Percentiles rank a stretch among this genome's conserved stretches.
These are phyloP conservation scores for Chalciporus chontae DNA, from an alignment of 768 basidiomycete genomes.

Conservation along the genomic window DNA sequence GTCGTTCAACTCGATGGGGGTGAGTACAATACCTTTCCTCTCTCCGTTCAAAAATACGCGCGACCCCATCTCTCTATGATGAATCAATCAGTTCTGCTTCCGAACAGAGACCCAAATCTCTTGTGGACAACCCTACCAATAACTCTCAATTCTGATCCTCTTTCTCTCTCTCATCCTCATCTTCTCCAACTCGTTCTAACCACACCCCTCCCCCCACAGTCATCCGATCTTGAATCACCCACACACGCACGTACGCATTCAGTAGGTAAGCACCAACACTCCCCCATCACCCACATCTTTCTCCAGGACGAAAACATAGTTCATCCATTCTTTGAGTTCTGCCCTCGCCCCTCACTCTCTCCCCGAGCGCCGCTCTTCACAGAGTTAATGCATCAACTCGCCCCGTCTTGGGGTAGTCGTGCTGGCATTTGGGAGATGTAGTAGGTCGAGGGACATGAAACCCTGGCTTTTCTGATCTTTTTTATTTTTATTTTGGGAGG, in stretches of 20 bases:
- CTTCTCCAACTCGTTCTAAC: slow-evolving; percentile 4
- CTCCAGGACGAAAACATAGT: slow-evolving; percentile 65
- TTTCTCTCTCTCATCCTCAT: neutral
- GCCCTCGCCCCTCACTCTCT: slow-evolving; percentile 33
- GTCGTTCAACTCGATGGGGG: neutral
- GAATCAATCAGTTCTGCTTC: slow-evolving; percentile 80
- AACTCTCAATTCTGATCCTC: slow-evolving; percentile 48
- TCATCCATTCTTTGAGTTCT: slow-evolving; percentile 80
- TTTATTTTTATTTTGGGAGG: neutral
- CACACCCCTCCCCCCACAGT: neutral
- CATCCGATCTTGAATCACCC: neutral
- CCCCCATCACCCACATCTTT: neutral
- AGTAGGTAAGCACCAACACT: neutral
- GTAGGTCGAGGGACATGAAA: slow-evolving; percentile 49
- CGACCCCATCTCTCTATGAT: slow-evolving; percentile 41
- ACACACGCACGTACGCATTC: neutral
- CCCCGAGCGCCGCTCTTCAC: slow-evolving; percentile 35
- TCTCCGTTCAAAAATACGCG: too few species aligned
- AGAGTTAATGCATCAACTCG: slow-evolving; percentile 33
- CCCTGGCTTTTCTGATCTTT: slow-evolving; percentile 63
- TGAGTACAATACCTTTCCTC: slow-evolving; percentile 10
- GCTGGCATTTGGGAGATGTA: slow-evolving; percentile 34
- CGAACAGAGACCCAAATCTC: slow-evolving; percentile 69
- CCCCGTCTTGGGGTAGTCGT: slow-evolving; percentile 49
- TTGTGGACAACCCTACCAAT: slow-evolving; percentile 65